Evolutionary conservation across 2,329 filamentous ascomycete genomes (phyloP).

Genomic region (Trichoderma arundinaceum): DNA sequence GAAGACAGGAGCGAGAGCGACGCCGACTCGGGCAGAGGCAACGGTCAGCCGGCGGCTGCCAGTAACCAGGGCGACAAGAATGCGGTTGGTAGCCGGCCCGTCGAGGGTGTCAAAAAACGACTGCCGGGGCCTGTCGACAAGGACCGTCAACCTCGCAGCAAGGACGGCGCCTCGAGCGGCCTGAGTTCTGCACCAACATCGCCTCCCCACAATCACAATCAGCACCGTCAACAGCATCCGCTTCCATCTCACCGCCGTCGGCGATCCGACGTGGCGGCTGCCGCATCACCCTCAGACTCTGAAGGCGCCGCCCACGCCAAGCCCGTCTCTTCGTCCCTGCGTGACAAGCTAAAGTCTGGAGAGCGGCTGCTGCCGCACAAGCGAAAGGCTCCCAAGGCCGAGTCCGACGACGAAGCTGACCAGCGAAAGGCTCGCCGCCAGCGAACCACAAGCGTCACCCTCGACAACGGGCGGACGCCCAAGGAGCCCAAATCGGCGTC

Average conservation of each 20-base stretch:
- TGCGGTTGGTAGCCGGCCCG: conserved; percentile 43
- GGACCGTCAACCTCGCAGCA: conserved; percentile 48
- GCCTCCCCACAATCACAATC: conserved; percentile 48
- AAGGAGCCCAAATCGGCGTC: conserved; percentile 46
- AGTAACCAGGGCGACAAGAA: conserved; percentile 47
- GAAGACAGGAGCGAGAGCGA: conserved; percentile 67
- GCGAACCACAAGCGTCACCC: conserved; percentile 54
- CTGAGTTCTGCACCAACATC: conserved; percentile 65
- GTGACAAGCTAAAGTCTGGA: conserved; percentile 55
- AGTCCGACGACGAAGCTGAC: conserved; percentile 65
- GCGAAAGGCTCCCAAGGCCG: conserved; percentile 58
- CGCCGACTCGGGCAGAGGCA: conserved; percentile 47
- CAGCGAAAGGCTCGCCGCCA: conserved; percentile 60
- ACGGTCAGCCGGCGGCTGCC: conserved; percentile 43
- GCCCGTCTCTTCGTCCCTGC: conserved; percentile 51
- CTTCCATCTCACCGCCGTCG: conserved; percentile 45
- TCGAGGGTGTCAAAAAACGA: conserved; percentile 55
- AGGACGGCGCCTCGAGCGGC: conserved; percentile 59
- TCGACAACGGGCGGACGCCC: conserved; percentile 43
- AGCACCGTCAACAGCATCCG: conserved; percentile 39
- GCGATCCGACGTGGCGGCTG: conserved; percentile 43
- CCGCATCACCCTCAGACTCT: conserved; percentile 61
- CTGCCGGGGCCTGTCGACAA: conserved; percentile 47
- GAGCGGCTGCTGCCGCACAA: conserved; percentile 58
- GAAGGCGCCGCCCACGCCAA: conserved; percentile 55